A percentile compares a stretch with the other conserved stretches of the same genome.
phyloP scores from a whole-genome alignment of 2,329 filamentous ascomycete species.

The Colletotrichum tamarilloi region DNA sequence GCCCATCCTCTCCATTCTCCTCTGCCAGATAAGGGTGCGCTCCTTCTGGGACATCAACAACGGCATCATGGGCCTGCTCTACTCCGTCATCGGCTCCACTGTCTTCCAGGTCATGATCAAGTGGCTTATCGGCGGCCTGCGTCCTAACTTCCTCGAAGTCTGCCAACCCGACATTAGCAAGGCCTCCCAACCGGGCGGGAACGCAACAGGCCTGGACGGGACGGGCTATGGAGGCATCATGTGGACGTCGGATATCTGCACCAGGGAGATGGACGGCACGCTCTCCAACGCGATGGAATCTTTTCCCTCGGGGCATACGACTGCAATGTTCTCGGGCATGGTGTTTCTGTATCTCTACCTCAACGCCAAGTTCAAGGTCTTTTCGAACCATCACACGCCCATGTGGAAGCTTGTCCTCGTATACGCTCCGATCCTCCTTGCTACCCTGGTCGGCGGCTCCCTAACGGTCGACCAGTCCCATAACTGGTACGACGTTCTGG shows the following conservation, averaged over 20 bases:
- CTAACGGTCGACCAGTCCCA: slow-evolving; percentile 80
- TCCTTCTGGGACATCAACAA: slow-evolving; percentile 80
- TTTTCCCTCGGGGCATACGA: slow-evolving; percentile 80
- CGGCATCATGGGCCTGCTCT: slow-evolving; percentile 74
- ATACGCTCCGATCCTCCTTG: slow-evolving; percentile 75
- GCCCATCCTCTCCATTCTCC: slow-evolving; percentile 72
- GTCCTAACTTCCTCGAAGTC: slow-evolving; percentile 78
- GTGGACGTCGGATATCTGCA: slow-evolving; percentile 78
- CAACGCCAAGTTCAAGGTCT: slow-evolving; percentile 83
- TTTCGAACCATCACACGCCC: slow-evolving; percentile 77
- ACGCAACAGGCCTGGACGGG: slow-evolving; percentile 54
- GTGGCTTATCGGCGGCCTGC: slow-evolving; percentile 77
- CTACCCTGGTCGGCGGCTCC: slow-evolving; percentile 74
- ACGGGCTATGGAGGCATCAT: slow-evolving; percentile 70
- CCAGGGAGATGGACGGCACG: slow-evolving; percentile 69
- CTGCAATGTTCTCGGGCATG: slow-evolving; percentile 78
- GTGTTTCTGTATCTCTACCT: slow-evolving; percentile 79
- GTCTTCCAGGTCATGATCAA: slow-evolving; percentile 83
- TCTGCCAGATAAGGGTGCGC: slow-evolving; percentile 74
- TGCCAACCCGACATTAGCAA: slow-evolving; percentile 70
- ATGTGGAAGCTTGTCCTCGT: slow-evolving; percentile 78
- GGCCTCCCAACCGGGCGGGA: slow-evolving; percentile 54
- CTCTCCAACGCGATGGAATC: slow-evolving; percentile 78
- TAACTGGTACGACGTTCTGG: slow-evolving; percentile 79
- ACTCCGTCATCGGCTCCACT: slow-evolving; percentile 74